Conservation (phyloP, 1,284 basidiomycete species). For the Afroboletus lepidellus region DNA sequence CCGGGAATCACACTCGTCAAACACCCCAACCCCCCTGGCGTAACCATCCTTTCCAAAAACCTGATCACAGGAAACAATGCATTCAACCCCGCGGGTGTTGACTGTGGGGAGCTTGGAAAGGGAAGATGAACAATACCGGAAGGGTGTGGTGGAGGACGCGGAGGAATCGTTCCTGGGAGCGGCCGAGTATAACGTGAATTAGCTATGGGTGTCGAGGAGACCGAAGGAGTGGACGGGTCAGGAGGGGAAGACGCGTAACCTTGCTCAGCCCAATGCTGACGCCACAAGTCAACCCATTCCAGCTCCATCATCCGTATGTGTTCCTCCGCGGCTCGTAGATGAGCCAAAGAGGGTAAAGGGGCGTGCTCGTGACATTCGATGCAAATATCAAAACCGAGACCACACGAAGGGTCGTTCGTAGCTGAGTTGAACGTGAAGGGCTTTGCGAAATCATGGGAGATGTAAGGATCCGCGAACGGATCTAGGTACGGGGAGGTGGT, state of each 20-base stretch:
- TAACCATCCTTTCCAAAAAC: constrained; percentile 60
- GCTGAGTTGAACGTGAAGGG: constrained; percentile 51
- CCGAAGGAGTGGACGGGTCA: background rate
- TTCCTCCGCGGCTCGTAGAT: constrained; percentile 69
- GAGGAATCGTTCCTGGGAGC: constrained; percentile 35
- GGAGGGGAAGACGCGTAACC: constrained; percentile 1
- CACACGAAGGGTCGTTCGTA: constrained; percentile 58
- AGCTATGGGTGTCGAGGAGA: background rate
- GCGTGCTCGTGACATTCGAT: constrained; percentile 83
- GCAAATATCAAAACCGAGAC: constrained; percentile 76
- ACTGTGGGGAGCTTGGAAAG: constrained; percentile 65
- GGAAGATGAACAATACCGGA: constrained; percentile 71
- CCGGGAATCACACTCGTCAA: constrained; percentile 9
- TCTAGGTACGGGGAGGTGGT: constrained; percentile 11
- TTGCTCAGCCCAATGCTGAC: constrained; percentile 29
- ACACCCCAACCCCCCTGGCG: constrained; percentile 40
- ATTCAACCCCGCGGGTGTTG: constrained; percentile 46
- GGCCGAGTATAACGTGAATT: background rate
- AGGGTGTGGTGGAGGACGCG: constrained; percentile 67
- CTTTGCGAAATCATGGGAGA: constrained; percentile 20
- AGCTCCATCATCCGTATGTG: constrained; percentile 63
- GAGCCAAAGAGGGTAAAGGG: constrained; percentile 59
- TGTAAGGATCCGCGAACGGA: constrained; percentile 14
- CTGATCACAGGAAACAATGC: constrained; percentile 56
- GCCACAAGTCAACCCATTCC: constrained; percentile 50